Percentiles rank a stretch among this genome's conserved stretches.
phyloP scores from a whole-genome alignment of 495 filamentous ascomycete genomes.

The Penicillium argentinense region DNA sequence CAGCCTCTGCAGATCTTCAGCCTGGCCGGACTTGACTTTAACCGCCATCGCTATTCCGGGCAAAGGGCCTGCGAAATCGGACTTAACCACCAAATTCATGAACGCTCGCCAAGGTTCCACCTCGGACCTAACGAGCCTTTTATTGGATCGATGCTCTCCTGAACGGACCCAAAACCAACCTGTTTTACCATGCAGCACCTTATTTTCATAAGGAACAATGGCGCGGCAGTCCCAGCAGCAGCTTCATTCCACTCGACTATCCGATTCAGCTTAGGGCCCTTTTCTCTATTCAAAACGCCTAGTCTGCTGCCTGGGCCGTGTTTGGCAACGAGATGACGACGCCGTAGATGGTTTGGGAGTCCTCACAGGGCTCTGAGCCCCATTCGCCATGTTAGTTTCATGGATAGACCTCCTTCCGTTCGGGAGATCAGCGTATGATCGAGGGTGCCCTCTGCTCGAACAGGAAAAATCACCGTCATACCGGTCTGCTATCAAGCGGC shows the following conservation, averaged over 20 bases:
- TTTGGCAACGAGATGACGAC: conserved; percentile 6
- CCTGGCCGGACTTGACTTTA: conserved; percentile 13
- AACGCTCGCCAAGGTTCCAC: not conserved
- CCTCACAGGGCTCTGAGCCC: not conserved
- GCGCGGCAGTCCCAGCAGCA: not conserved
- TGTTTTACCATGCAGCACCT: not conserved
- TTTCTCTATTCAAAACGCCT: conserved; percentile 9
- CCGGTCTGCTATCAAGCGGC: not conserved
- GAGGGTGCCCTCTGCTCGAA: not conserved
- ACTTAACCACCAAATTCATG: conserved; percentile 5
- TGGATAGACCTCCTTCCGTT: conserved; percentile 6
- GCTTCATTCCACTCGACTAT: not conserved
- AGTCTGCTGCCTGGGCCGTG: not conserved
- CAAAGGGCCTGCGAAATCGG: too few species aligned
- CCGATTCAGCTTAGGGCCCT: not conserved
- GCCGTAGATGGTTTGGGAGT: not conserved
- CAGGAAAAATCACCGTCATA: conserved; percentile 5
- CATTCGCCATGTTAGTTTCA: conserved; percentile 4
- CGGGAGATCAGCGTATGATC: conserved; percentile 14
- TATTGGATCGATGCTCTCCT: not conserved
- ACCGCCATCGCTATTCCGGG: conserved; percentile 4
- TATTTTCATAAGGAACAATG: conserved; percentile 2
- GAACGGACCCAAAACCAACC: not conserved
- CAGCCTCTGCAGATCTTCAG: conserved; percentile 10
- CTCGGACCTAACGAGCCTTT: not conserved